Conservation (phyloP, 1,284 basidiomycete species). For the Cutaneotrichosporon sp. region DNA sequence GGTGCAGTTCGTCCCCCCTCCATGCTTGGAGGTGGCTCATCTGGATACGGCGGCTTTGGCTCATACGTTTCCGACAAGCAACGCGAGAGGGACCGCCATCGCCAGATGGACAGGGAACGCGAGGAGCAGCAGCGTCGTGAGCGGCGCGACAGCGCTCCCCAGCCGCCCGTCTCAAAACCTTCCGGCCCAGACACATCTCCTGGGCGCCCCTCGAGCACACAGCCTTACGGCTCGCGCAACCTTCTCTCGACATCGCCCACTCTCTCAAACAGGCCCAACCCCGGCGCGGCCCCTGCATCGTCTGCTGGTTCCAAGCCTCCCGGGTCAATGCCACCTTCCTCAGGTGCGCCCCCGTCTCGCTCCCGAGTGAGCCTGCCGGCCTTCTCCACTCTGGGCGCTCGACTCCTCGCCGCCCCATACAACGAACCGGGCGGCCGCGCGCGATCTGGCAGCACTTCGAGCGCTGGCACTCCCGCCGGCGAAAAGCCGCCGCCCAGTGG, state of each 20-base stretch:
- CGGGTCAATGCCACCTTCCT: conserved; percentile 2
- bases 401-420: conserved; percentile 18
- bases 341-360: conserved; percentile 9
- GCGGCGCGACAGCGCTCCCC: conserved; percentile 6
- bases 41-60: conserved; percentile 3
- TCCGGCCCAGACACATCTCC: conserved; percentile 16
- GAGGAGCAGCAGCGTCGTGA: conserved; percentile 18
- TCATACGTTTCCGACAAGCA: conserved; percentile 22
- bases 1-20: not conserved
- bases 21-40: not conserved
- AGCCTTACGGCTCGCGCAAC: not conserved
- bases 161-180: conserved; percentile 11
- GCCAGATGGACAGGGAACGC: conserved; percentile 24
- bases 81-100: conserved; percentile 21
- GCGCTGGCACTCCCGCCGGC: conserved; percentile 1
- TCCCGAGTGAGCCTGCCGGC: conserved; percentile 13
- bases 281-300: not conserved
- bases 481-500: conserved; percentile 12
- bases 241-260: conserved; percentile 25
- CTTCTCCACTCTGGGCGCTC: conserved; percentile 17
- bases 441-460: conserved; percentile 18
- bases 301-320: conserved; percentile 12
- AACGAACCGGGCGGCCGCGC: conserved; percentile 12
- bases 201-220: conserved; percentile 2
- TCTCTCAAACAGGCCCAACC: conserved; percentile 14